These are phyloP conservation scores for Hypoxylon rubiginosum DNA, from an alignment of 2,329 filamentous ascomycete genomes.

Conservation along the genomic window DNA sequence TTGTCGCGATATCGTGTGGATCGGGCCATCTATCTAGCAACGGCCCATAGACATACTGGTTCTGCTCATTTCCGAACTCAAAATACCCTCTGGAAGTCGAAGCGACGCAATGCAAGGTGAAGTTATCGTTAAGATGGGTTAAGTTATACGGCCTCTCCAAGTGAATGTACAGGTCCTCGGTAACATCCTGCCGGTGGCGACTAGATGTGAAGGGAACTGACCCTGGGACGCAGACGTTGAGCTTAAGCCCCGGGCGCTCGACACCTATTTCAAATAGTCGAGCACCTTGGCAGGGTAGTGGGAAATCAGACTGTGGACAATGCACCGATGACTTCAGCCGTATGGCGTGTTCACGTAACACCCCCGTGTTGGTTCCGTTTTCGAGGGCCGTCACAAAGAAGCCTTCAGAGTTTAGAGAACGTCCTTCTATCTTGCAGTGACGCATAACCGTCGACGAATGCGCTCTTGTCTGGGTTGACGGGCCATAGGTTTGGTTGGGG, in stretches of 20 bases:
- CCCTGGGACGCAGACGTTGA: conserved; percentile 33
- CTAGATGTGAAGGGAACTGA: conserved; percentile 34
- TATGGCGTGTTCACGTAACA: conserved; percentile 33
- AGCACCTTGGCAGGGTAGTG: conserved; percentile 24
- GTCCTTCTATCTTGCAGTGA: too few relatives aligned
- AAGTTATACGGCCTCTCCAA: conserved; percentile 17
- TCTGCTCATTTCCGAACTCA: conserved; percentile 33
- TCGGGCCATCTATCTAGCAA: conserved; percentile 36
- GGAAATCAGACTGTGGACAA: conserved; percentile 23
- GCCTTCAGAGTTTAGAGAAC: conserved; percentile 16
- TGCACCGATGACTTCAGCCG: conserved; percentile 34
- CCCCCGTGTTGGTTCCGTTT: conserved; percentile 34
- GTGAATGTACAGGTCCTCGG: conserved; percentile 33
- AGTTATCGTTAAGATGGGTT: conserved; percentile 13
- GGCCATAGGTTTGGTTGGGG: conserved; percentile 34
- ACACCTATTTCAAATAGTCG: conserved; percentile 22
- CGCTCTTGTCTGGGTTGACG: conserved; percentile 19
- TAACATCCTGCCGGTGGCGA: conserved; percentile 34
- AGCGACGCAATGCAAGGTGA: conserved; percentile 30
- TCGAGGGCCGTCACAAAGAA: conserved; percentile 32
- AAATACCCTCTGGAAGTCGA: conserved; percentile 36
- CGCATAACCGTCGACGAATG: too few relatives aligned
- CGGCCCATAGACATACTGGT: conserved; percentile 32
- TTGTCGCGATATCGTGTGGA: conserved; percentile 22
- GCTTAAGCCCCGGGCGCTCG: conserved; percentile 16